Conservation (phyloP, 2,329 filamentous ascomycete genomes). For the Scedosporium aurantiacum region DNA sequence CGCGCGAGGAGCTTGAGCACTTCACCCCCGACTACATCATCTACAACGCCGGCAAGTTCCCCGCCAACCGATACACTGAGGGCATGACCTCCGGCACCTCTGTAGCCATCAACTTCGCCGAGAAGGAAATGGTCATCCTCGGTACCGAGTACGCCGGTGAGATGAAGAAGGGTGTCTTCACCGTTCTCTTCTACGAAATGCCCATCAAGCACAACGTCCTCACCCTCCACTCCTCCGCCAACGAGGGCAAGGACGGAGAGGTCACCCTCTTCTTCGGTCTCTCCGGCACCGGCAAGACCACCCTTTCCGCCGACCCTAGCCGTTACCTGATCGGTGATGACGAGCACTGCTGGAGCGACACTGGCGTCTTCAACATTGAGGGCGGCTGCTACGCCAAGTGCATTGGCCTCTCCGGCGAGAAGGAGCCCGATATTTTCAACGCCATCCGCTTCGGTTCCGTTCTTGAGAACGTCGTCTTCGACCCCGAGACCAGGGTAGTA, state of each 20-base stretch:
- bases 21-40: conserved; percentile 99
- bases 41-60: conserved; percentile 98
- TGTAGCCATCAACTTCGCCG: conserved; percentile 96
- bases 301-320: conserved; percentile 92
- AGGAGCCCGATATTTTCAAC: conserved; percentile 95
- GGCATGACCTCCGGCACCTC: conserved; percentile 99
- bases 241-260: conserved; percentile 88
- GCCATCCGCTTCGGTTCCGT: conserved; percentile 96
- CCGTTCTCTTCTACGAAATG: conserved; percentile 99
- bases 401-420: conserved; percentile 93
- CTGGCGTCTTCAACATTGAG: conserved; percentile 98
- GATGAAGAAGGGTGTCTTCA: conserved; percentile 99
- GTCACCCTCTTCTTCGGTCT: conserved; percentile 99
- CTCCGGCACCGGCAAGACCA: conserved; percentile 97
- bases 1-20: conserved; percentile 81
- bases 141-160: conserved; percentile 97
- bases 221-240: conserved; percentile 95
- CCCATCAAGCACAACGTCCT: conserved; percentile 98
- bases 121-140: conserved; percentile 99
- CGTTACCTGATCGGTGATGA: conserved; percentile 94
- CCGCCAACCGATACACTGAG: conserved; percentile 93
- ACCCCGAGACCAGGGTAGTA: conserved; percentile 76
- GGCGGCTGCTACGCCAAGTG: conserved; percentile 99
- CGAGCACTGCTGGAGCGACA: conserved; percentile 99
- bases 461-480: conserved; percentile 97